Base-by-base conservation (phyloP, 495 filamentous ascomycete species). In the Chaetomium tenue region DNA sequence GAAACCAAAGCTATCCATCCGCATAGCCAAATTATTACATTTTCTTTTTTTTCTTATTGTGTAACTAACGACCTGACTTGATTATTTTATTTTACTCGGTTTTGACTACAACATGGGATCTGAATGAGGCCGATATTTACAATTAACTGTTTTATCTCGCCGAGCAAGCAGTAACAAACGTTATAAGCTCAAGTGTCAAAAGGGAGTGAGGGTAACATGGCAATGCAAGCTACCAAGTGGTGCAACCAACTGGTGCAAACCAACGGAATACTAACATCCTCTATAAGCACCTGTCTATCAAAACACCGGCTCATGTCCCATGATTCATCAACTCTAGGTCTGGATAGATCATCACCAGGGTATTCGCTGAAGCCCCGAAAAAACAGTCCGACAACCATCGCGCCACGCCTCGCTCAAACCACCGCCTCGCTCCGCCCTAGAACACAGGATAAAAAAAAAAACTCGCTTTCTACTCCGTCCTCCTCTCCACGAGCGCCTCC, bases 401-500 rank as follows among this genome's bases (percentile, higher is more conserved):
- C 30, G 53, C 30, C 40, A 33, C 40, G 3, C 40, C 3, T 5
- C 16, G 15, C 39, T 12, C 13, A 40, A 40, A 40, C 39, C 4
- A 40, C 39, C 13, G 39, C 44, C 44, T 6, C 44, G 13, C 44
- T 22, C 9, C 8, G 20, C 20, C n/a, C n/a, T 12, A 20, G 23
- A 3, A 44, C 33, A 18, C n/a, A n/a, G n/a, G 46, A 33, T 58
- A 23, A 25, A 26, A 61, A 25, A 54, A 15, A 20, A 33, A 28
- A n/a, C n/a, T n/a, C n/a, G n/a, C n/a, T n/a, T 16, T n/a, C 58
- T 60, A 75, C 33, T 40, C 63, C 11, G 66, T 60, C 68, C 80
- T 75, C 70, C 69, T 74, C 74, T 82, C 80, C 13, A 71, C 63
- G 61, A 82, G 80, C 56, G 80, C 70, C 71, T 70, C 61, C 15